These are phyloP conservation scores for Aspergillus sojae DNA, from an alignment of 2,329 filamentous ascomycete genomes.

Conservation along the genomic window DNA sequence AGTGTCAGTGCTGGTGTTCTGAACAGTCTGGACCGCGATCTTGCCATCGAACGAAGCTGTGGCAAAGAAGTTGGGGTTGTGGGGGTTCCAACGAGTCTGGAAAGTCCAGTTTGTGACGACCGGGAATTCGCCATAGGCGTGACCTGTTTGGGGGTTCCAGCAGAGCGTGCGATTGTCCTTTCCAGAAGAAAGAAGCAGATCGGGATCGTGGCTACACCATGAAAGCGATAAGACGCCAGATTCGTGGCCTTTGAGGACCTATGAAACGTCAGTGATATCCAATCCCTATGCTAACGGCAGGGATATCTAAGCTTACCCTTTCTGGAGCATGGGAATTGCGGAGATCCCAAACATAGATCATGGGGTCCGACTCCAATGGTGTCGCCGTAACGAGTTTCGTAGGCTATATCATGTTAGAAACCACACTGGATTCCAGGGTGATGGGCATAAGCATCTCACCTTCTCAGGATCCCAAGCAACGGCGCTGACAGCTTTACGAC, in stretches of 20 bases:
- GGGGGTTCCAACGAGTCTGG: slow-evolving; percentile 89
- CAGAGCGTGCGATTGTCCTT: slow-evolving; percentile 95
- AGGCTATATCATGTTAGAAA: slow-evolving; percentile 49
- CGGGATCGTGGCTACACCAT: slow-evolving; percentile 90
- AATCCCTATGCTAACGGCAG: not conserved
- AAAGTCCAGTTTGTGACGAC: slow-evolving; percentile 99
- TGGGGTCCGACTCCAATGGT: slow-evolving; percentile 81
- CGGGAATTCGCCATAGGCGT: slow-evolving; percentile 86
- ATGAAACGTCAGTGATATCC: slow-evolving; percentile 31
- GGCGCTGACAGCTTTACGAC: slow-evolving; percentile 89
- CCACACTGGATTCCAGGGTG: slow-evolving; percentile 1
- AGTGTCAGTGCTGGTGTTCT: slow-evolving; percentile 80
- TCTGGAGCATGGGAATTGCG: slow-evolving; percentile 96
- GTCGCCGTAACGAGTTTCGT: slow-evolving; percentile 94
- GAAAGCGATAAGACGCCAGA: slow-evolving; percentile 91
- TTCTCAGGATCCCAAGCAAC: slow-evolving; percentile 97
- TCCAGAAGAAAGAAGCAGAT: slow-evolving; percentile 86
- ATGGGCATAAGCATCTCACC: slow-evolving; percentile 39
- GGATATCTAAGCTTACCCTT: slow-evolving; percentile 40
- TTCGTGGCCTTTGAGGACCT: slow-evolving; percentile 86
- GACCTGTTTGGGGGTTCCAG: slow-evolving; percentile 93
- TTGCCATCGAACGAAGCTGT: slow-evolving; percentile 98
- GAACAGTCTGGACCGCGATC: slow-evolving; percentile 88
- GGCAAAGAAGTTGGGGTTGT: slow-evolving; percentile 87
- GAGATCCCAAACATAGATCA: slow-evolving; percentile 92